Evolutionary conservation across 257 asterid species (phyloP).

Genomic region (Plantago elongata): DNA sequence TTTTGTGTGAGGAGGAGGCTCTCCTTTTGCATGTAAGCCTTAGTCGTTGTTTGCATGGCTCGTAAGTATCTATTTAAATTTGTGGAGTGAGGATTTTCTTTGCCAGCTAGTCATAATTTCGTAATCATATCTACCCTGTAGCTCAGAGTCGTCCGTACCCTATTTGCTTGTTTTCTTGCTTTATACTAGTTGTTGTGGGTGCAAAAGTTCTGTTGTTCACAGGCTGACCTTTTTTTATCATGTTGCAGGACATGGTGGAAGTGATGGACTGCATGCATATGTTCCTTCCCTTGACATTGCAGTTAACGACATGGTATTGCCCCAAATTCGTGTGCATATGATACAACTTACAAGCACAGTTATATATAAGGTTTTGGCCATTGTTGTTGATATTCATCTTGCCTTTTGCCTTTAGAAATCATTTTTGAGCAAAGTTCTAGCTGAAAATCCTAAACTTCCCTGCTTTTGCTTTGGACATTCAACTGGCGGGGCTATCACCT

Average conservation of each 20-base stretch:
- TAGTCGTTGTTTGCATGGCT: too few species aligned
- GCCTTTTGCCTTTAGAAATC: constrained; percentile 39
- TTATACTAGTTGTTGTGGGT: neutral
- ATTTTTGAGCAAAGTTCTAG: constrained; percentile 49
- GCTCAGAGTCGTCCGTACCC: too few species aligned
- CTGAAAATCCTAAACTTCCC: constrained; percentile 60
- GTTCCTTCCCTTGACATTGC: constrained; percentile 82
- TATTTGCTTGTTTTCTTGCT: too few species aligned
- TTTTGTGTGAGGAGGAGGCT: too few species aligned
- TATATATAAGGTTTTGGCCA: neutral
- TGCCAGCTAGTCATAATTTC: too few species aligned
- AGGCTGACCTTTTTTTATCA: neutral
- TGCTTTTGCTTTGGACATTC: constrained; percentile 96
- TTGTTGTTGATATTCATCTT: constrained; percentile 3
- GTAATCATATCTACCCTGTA: too few species aligned
- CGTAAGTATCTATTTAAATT: too few species aligned
- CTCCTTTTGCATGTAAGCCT: too few species aligned
- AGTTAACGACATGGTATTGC: constrained; percentile 60
- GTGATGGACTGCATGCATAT: constrained; percentile 89
- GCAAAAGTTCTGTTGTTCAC: neutral
- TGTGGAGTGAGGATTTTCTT: too few species aligned
- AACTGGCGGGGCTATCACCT: constrained; percentile 83
- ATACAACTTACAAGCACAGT: neutral
- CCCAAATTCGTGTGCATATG: constrained; percentile 6
- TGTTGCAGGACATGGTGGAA: constrained; percentile 85